Base-by-base conservation (phyloP, 305 asterid genomes). In the Striga hermonthica region DNA sequence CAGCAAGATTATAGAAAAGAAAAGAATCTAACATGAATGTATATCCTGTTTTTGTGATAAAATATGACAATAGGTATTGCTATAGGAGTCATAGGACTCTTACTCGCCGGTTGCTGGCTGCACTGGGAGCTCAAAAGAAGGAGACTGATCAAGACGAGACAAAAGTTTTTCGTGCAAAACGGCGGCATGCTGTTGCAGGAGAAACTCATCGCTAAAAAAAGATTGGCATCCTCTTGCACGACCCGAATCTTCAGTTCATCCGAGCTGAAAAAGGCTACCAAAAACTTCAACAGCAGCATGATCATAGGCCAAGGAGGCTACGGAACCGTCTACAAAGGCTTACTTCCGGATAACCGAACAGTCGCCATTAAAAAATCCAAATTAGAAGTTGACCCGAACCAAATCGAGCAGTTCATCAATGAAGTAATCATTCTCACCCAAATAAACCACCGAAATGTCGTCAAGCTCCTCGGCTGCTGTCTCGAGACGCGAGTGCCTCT, bases 241-340 rank as follows among this genome's bases (percentile, higher is more conserved):
- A 58, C 60, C 0, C 66, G 37, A 14, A 67, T 74, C 39, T 74
- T 70, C 74, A 63, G 13, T 38, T 47, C 39, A 28, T 11, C 64
- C 0, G 79, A 78, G 69, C 75, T 78, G 11, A 31, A 55, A 1
- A 71, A 64, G 65, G 76, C 77, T 22, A 22, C 31, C 31, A 22
- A 22, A 22, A 48, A 49, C 57, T 78, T 74, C 71, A 66, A 71
- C 44, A 5, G 9, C 10, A 41, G 5, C 22, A 73, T 60, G 73
- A 72, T 73, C 68, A 54, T 72, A 4, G 81, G 81, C 6, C 75
- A 40, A 37, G 80, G 76, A 31, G 74, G 80, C 12, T 67, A n/a
- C 7, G 81, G 75, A 38, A 72, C 73, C 0, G 76, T 75, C 1
- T 75, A 71, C 76, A 65, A 37, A 58, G 76, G 76, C 53, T 5